Conservation (phyloP, 768 basidiomycete species). For the Russula olivacea region DNA sequence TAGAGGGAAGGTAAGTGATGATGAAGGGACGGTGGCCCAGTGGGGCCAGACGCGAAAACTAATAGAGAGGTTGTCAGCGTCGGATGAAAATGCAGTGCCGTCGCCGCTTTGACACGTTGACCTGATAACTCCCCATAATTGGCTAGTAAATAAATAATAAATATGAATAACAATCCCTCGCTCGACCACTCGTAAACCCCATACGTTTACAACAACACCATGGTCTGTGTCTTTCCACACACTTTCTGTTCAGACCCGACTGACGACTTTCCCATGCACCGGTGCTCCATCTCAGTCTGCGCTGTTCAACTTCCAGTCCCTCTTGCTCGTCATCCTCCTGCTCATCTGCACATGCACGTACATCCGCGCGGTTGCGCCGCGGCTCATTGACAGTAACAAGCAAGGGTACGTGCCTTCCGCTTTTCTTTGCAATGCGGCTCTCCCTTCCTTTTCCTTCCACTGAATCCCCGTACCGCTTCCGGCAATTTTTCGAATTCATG, state of each 20-base stretch:
- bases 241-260: background rate
- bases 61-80: background rate
- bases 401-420: slow-evolving; percentile 65
- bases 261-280: background rate
- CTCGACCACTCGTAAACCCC: too few relatives aligned
- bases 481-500: background rate
- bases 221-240: background rate
- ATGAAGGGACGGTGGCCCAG: background rate
- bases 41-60: background rate
- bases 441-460: background rate
- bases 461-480: background rate
- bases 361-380: slow-evolving; percentile 82
- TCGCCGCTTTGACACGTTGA: slow-evolving; percentile 7
- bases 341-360: slow-evolving; percentile 98
- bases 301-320: slow-evolving; percentile 95
- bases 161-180: background rate
- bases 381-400: slow-evolving; percentile 89
- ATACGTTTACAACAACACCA: background rate
- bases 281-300: slow-evolving; percentile 58
- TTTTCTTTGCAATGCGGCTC: background rate
- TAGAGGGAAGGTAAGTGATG: background rate
- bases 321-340: slow-evolving; percentile 88
- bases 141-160: background rate
- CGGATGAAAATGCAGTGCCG: background rate
- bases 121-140: background rate